Base-by-base conservation (phyloP, 2,329 filamentous ascomycete genomes). In the Trichophyton benhamiae region DNA sequence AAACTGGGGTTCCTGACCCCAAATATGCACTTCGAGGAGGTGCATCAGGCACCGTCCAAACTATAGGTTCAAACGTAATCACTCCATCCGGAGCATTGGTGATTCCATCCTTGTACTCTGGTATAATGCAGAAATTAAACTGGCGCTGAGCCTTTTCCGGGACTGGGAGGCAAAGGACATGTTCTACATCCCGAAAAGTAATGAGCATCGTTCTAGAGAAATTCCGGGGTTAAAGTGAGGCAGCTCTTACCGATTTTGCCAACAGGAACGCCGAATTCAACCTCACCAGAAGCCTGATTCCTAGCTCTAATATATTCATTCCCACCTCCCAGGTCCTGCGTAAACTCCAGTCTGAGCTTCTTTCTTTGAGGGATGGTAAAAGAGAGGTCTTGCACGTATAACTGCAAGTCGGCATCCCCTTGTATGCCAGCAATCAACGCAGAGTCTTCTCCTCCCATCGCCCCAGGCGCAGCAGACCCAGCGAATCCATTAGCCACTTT, bases 111-210 rank as follows among this genome's bases (percentile, higher is more conserved):
- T 74, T 78, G 58, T 77, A 75, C 30, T 77, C 71, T 1, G 83
- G 82, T 46, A 86, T 76, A 48, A 86, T 71, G 67, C 83, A 80
- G 68, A 85, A 86, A 66, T 83, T 84, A 72, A 82, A 82, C 67
- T 85, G 82, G 60, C 81, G 80, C 64, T 84, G 81, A 3, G 82
- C 78, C 68, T 86, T 86, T 66, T 86, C 84, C 3, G 84, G 84
- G 1, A 86, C 79, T 0, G 83, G 83, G 44, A 86, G 75, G 66
- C 82, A 84, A 65, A 86, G 76, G 58, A 82, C 75, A 68, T 85
- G 80, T 59, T 82, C 82, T 75, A 42, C 3, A 59, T 48, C 42
- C 22, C 6, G 3, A 1, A 38, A 58, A 38, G 9, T 9, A 9
- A 3, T 17, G 59, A 53, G 20, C 6, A 22, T 36, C 33, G 11